These are phyloP conservation scores for Abrus precatorius DNA, from an alignment of 306 rosid species.

Conservation along the genomic window DNA sequence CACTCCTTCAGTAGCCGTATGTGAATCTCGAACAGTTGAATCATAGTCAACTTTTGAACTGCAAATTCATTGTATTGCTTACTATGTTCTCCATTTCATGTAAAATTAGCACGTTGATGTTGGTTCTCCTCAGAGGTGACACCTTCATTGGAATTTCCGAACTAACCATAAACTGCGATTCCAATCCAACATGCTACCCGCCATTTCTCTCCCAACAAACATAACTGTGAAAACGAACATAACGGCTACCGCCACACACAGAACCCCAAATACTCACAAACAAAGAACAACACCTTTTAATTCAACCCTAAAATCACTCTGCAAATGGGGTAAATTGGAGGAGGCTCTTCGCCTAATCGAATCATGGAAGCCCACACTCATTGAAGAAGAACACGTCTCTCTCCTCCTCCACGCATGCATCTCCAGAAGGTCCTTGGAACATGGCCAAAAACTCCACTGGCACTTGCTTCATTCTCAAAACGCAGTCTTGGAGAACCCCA, in stretches of 20 bases:
- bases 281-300: not conserved
- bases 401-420: constrained; percentile 67
- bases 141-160: not conserved
- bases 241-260: constrained; percentile 43
- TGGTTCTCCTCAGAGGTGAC: not conserved
- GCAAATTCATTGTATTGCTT: too few species aligned
- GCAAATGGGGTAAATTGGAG: constrained; percentile 61
- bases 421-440: constrained; percentile 57
- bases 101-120: not conserved
- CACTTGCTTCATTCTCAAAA: constrained; percentile 46
- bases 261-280: constrained; percentile 20
- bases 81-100: too few species aligned
- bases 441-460: constrained; percentile 63
- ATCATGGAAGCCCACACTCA: constrained; percentile 48
- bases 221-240: constrained; percentile 50
- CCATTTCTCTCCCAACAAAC: constrained; percentile 53
- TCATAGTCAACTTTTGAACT: too few species aligned
- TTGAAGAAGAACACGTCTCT: constrained; percentile 44
- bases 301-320: constrained; percentile 57
- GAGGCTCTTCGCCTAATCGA: constrained; percentile 65
- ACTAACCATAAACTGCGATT: not conserved
- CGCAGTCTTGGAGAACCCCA: constrained; percentile 57
- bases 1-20: too few species aligned
- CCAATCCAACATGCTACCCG: constrained; percentile 53
- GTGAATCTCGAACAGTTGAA: too few species aligned